Evolutionary conservation across 2,329 filamentous ascomycete genomes (phyloP), one percentile per base, ranked within the genome.

Genomic region (Lachnellula subtilissima): DNA sequence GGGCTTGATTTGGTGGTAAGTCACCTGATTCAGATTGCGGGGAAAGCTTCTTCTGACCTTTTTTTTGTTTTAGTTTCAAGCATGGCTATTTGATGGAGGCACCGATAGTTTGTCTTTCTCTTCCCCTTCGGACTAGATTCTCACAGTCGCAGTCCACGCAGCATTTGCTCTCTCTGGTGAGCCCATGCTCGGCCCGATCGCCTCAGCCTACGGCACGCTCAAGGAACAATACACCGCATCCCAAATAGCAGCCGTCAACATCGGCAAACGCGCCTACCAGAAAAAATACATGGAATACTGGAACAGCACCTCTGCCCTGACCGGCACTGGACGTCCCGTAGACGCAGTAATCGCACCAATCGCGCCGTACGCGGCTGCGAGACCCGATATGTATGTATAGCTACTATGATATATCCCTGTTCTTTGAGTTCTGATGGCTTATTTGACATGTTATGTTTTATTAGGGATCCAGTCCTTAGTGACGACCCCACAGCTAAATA

Each of bases 281-380:
- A 80, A 79, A 56, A 69, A 74, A 17, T 87, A 86, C 60, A 76
- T 83, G 68, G 82, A 86, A 51, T 86, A 69, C 54, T 68, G 64
- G 66, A 69, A 68, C 53, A 56, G 53, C 12, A 70, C 67, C 2
- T 43, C 54, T 3, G 43, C 60, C 9, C 23, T 64, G 15, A 63
- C 63, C 5, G 65, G 64, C 3, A 61, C 61, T 1, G 57, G 55
- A 12, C 72, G 76, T 50, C 72, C 78, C 1, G 80, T 86, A 0
- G 84, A 87, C 62, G 79, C 77, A 0, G 65, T 83, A 1, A 76
- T 83, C 15, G 72, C 74, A 57, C 77, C 79, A 0, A 63, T 80
- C 8, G 76, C 78, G 1, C 77, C 80, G 0, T 77, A 77, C 50
- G 72, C 78, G 2, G 78, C 78, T 46, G 74, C 76, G 0, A 71